Conservation (phyloP, 1,284 basidiomycete genomes). For the Ganoderma sinense region DNA sequence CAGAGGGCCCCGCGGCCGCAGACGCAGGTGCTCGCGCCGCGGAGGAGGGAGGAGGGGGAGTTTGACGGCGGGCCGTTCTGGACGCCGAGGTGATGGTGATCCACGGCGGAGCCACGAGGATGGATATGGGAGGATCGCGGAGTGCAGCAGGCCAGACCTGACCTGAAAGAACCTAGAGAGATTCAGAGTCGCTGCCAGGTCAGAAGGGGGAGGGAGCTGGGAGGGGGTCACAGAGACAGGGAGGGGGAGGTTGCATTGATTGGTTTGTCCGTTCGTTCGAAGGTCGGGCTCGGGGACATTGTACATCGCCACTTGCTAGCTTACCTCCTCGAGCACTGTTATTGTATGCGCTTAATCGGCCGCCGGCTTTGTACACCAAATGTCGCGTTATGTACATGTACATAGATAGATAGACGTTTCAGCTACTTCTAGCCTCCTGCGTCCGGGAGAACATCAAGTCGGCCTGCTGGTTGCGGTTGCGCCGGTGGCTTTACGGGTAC, state of each 20-base stretch:
- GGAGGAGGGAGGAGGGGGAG: slow-evolving; percentile 19
- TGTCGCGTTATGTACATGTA: not conserved
- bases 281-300: not conserved
- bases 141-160: not conserved
- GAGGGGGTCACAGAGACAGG: no score
- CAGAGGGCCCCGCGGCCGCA: not conserved
- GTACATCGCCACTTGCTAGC: not conserved
- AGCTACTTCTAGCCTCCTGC: not conserved
- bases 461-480: slow-evolving; percentile 6
- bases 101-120: not conserved
- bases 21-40: not conserved
- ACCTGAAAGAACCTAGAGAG: not conserved
- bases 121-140: not conserved
- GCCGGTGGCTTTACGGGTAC: not conserved
- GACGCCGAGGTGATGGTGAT: slow-evolving; percentile 29
- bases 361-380: not conserved
- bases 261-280: not conserved
- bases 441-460: no score
- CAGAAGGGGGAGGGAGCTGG: not conserved
- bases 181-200: not conserved
- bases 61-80: slow-evolving; percentile 26
- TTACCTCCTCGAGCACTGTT: not conserved
- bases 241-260: no score
- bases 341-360: not conserved
- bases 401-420: not conserved